phyloP scores from a whole-genome alignment of 2,329 filamentous ascomycete species.

The Cladophialophora psammophila region DNA sequence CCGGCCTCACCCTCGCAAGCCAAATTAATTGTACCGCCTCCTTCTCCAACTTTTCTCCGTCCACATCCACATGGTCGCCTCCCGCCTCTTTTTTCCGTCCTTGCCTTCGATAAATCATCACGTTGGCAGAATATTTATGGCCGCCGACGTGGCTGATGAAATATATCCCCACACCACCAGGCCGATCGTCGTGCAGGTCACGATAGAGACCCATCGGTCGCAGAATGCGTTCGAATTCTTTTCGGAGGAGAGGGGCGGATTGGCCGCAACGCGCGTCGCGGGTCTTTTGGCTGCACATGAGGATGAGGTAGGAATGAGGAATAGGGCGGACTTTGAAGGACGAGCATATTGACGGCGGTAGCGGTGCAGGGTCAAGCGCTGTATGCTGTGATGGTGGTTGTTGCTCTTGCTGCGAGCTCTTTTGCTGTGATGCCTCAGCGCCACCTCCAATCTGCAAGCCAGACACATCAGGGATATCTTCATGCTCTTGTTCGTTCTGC shows the following conservation, averaged over 20 bases:
- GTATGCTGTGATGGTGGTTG: conserved; percentile 7
- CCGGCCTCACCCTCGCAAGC: conserved; percentile 82
- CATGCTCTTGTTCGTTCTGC: conserved; percentile 11
- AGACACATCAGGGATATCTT: conserved; percentile 19
- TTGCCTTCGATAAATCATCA: conserved; percentile 82
- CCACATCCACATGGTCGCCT: conserved; percentile 44
- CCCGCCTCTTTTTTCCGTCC: conserved; percentile 46
- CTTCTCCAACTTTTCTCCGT: conserved; percentile 18
- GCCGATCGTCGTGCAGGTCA: conserved; percentile 85
- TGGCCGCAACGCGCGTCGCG: conserved; percentile 92
- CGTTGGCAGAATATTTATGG: conserved; percentile 94
- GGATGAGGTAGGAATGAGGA: conserved; percentile 80
- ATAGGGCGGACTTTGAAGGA: conserved; percentile 61
- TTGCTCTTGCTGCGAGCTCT: conserved; percentile 8
- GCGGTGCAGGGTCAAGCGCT: conserved; percentile 22
- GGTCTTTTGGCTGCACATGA: conserved; percentile 87
- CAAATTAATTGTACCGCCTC: conserved; percentile 90
- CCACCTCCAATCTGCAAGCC: conserved; percentile 24
- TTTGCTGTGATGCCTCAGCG: conserved; percentile 22
- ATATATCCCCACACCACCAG: conserved; percentile 84
- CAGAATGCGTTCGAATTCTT: conserved; percentile 88
- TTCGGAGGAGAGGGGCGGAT: conserved; percentile 85
- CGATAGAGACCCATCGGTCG: conserved; percentile 83
- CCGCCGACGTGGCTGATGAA: conserved; percentile 97
- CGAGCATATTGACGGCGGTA: conserved; percentile 24